Percentiles rank a stretch among this genome's conserved stretches.
Conservation (phyloP, 495 filamentous ascomycete species). For the Trypethelium eluteriae region DNA sequence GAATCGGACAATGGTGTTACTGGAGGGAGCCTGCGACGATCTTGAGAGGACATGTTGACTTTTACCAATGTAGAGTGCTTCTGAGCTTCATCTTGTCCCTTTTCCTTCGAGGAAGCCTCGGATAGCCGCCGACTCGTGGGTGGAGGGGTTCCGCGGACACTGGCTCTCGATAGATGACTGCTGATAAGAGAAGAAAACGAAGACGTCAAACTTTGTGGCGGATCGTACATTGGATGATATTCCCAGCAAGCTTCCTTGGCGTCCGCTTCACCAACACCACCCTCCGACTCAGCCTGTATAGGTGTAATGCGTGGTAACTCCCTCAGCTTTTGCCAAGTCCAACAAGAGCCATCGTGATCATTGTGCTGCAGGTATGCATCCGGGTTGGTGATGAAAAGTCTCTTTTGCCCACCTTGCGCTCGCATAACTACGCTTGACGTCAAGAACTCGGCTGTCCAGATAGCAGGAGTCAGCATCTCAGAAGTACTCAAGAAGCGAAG, state of each 20-base stretch:
- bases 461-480: slow-evolving; percentile 58
- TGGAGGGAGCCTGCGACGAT: slow-evolving; percentile 2
- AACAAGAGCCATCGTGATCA: slow-evolving; percentile 41
- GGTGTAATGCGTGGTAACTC: slow-evolving; percentile 48
- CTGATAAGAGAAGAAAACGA: slow-evolving; percentile 36
- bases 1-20: slow-evolving; percentile 12
- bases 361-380: slow-evolving; percentile 54
- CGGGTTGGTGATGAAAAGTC: slow-evolving; percentile 59
- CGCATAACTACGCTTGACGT: slow-evolving; percentile 57
- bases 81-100: neutral
- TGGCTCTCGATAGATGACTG: slow-evolving; percentile 3
- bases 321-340: slow-evolving; percentile 55
- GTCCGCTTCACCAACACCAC: slow-evolving; percentile 48
- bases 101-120: neutral
- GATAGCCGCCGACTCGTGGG: neutral
- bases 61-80: neutral
- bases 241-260: slow-evolving; percentile 51
- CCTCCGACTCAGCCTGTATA: slow-evolving; percentile 35
- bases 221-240: slow-evolving; percentile 49
- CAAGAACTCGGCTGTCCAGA: slow-evolving; percentile 62
- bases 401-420: slow-evolving; percentile 42
- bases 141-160: neutral
- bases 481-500: slow-evolving; percentile 56
- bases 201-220: slow-evolving; percentile 34
- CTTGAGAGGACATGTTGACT: neutral